Evolutionary conservation across 2,329 filamentous ascomycete species (phyloP).

Genomic region (Trichoderma koningii): DNA sequence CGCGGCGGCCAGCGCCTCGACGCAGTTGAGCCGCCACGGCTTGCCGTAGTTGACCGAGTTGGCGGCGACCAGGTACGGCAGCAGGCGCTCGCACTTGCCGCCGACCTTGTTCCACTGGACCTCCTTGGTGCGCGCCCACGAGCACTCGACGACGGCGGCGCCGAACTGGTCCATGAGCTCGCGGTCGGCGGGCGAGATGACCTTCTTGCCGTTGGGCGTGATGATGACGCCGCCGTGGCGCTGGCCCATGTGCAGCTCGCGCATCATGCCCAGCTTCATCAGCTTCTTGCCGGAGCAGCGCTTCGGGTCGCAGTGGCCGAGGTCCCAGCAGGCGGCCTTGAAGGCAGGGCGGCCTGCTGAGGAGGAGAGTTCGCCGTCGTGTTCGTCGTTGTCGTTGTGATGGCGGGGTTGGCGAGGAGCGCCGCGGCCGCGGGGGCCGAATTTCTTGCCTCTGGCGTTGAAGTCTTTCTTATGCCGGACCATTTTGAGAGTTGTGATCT

Average conservation of each 20-base stretch:
- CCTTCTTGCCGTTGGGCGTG: constrained; percentile 87
- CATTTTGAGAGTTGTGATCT: constrained; percentile 53
- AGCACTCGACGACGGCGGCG: constrained; percentile 94
- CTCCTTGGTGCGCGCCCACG: constrained; percentile 90
- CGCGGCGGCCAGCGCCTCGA: constrained; percentile 88
- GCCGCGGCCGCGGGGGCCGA: constrained; percentile 57
- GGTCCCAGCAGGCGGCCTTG: constrained; percentile 96
- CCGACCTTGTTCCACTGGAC: constrained; percentile 90
- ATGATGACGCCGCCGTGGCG: constrained; percentile 91
- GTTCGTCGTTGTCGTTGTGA: constrained; percentile 44
- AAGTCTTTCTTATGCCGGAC: constrained; percentile 94
- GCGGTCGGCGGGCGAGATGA: constrained; percentile 80
- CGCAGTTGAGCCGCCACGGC: constrained; percentile 93
- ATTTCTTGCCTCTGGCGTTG: constrained; percentile 73
- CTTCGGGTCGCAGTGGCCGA: constrained; percentile 97
- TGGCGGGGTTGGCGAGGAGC: constrained; percentile 53
- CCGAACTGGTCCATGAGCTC: constrained; percentile 84
- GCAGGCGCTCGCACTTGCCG: constrained; percentile 84
- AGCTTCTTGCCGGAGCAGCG: constrained; percentile 93
- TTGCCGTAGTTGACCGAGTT: constrained; percentile 98
- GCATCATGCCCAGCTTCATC: constrained; percentile 90
- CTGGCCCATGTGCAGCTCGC: constrained; percentile 87
- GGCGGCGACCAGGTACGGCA: constrained; percentile 94
- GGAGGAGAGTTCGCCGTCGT: constrained; percentile 31
- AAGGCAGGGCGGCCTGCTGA: constrained; percentile 56